Evolutionary conservation across 805 yeast species (phyloP).

Genomic region (Metschnikowia dekortorum): DNA sequence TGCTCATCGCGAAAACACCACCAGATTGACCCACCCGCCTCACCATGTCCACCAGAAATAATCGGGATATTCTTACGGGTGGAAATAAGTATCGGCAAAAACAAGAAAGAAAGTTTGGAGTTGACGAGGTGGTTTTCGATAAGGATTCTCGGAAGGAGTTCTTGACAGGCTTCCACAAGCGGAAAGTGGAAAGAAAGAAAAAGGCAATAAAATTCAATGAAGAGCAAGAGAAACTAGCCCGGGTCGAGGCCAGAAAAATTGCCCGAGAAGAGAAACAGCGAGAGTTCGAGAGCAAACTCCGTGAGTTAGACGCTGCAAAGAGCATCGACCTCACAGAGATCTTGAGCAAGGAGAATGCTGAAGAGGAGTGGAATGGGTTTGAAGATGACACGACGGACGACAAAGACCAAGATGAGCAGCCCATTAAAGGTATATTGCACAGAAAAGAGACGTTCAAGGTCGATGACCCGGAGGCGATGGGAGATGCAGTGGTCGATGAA

Average conservation of each 20-base stretch:
- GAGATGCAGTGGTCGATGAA: constrained; percentile 41
- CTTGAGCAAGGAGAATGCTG: constrained; percentile 15
- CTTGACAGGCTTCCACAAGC: constrained; percentile 91
- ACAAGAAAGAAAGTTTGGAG: constrained; percentile 42
- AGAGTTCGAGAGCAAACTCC: constrained; percentile 59
- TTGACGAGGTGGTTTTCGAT: constrained; percentile 83
- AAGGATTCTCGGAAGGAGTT: constrained; percentile 74
- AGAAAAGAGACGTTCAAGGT: constrained; percentile 29
- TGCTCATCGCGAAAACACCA: constrained; percentile 18
- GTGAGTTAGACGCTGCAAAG: constrained; percentile 48
- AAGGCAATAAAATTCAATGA: constrained; percentile 72
- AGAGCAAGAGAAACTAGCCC: constrained; percentile 70
- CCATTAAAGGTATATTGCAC: constrained; percentile 17
- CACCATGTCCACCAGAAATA: constrained; percentile 36
- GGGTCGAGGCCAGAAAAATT: constrained; percentile 70
- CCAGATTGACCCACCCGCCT: background rate
- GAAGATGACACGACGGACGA: constrained; percentile 14
- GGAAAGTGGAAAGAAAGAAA: constrained; percentile 84
- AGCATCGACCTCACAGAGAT: constrained; percentile 15
- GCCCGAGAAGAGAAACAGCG: constrained; percentile 67
- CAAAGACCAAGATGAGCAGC: constrained; percentile 8
- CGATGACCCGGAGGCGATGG: constrained; percentile 23
- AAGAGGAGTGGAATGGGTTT: constrained; percentile 43
- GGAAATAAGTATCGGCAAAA: constrained; percentile 76
- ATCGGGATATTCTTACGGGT: constrained; percentile 84